phyloP scores from a whole-genome alignment of 2,329 filamentous ascomycete genomes.

The Fusarium transvaalense region DNA sequence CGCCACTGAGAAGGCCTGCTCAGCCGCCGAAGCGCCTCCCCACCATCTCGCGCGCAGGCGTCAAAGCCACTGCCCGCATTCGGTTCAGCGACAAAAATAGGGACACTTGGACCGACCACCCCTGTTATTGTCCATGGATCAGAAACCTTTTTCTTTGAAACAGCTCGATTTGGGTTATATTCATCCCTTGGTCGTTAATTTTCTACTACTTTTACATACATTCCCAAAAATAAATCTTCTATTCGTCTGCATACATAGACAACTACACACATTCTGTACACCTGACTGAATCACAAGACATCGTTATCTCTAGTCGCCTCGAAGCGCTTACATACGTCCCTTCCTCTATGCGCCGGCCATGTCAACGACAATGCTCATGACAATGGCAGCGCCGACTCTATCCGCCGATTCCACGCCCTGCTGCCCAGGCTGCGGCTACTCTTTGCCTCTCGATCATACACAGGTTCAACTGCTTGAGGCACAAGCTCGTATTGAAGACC shows the following conservation, averaged over 20 bases:
- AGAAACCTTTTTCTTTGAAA: conserved; percentile 32
- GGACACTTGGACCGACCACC: conserved; percentile 28
- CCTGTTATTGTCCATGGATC: conserved; percentile 22
- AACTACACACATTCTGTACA: background rate
- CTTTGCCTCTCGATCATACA: conserved; percentile 54
- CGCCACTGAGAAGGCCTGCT: conserved; percentile 38
- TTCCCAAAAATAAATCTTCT: background rate
- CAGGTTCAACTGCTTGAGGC: conserved; percentile 63
- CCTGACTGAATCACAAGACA: background rate
- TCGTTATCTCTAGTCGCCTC: background rate
- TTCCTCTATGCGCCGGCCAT: conserved; percentile 34
- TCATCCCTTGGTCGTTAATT: conserved; percentile 15
- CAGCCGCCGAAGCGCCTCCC: conserved; percentile 39
- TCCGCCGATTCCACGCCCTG: conserved; percentile 49
- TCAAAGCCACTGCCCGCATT: conserved; percentile 43
- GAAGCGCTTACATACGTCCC: conserved; percentile 5
- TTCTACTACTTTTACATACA: background rate
- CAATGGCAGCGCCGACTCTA: conserved; percentile 51
- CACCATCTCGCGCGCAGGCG: conserved; percentile 23
- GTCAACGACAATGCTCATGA: conserved; percentile 52
- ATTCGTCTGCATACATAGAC: background rate
- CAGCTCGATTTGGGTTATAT: conserved; percentile 17
- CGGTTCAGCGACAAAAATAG: conserved; percentile 39
- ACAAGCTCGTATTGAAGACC: conserved; percentile 73
- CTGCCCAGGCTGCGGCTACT: conserved; percentile 66